These are phyloP conservation scores for Beauveria caledonica DNA, from an alignment of 2,329 filamentous ascomycete species.

Conservation along the genomic window DNA sequence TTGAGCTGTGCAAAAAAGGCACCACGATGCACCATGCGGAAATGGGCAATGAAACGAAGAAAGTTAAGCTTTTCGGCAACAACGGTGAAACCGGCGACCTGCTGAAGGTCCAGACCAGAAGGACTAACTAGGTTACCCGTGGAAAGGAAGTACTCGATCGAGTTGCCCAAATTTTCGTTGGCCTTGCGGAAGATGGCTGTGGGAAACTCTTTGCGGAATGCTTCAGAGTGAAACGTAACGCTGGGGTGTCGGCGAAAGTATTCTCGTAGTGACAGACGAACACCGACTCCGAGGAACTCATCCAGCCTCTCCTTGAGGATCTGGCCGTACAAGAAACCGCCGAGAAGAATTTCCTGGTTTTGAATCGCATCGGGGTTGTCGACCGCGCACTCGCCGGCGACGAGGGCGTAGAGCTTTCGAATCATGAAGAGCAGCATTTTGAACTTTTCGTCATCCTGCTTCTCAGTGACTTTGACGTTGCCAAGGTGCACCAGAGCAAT, in stretches of 20 bases:
- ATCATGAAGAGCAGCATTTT: constrained; percentile 92
- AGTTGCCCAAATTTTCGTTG: constrained; percentile 81
- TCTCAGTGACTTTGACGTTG: constrained; percentile 72
- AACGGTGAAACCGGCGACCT: constrained; percentile 89
- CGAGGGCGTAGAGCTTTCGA: constrained; percentile 86
- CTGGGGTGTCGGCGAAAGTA: constrained; percentile 47
- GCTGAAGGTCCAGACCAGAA: constrained; percentile 87
- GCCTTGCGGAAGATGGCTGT: constrained; percentile 69
- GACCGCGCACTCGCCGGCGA: constrained; percentile 82
- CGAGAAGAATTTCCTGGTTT: constrained; percentile 89
- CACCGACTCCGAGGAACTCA: constrained; percentile 61
- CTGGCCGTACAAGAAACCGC: constrained; percentile 89
- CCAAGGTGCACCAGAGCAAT: constrained; percentile 90
- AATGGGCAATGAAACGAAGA: constrained; percentile 95
- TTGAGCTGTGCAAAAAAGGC: constrained; percentile 98
- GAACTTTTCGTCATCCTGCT: constrained; percentile 87
- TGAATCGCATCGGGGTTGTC: constrained; percentile 97
- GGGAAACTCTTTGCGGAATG: constrained; percentile 74
- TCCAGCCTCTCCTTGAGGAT: constrained; percentile 92
- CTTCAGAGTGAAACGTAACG: constrained; percentile 67
- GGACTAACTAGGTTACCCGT: constrained; percentile 90
- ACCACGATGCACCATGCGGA: constrained; percentile 97
- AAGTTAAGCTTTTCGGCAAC: constrained; percentile 99
- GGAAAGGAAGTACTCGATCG: constrained; percentile 89
- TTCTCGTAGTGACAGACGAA: constrained; percentile 47